Conservation (phyloP, 1,284 basidiomycete genomes). For the Tilletia caries region DNA sequence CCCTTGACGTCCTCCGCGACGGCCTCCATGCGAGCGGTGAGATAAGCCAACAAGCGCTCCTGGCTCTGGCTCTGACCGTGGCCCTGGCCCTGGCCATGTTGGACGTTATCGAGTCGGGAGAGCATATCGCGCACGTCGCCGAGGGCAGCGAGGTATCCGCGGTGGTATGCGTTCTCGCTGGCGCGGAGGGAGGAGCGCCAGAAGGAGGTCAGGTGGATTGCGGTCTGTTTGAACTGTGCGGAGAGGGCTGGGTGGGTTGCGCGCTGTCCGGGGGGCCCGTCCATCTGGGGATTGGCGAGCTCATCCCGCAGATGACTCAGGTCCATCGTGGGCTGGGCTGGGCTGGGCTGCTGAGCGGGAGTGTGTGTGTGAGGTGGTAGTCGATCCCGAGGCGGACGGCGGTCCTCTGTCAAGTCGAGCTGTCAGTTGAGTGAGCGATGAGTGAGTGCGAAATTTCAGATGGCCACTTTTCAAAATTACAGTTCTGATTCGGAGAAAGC, state of each 20-base stretch:
- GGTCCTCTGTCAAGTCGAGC: too few relatives aligned
- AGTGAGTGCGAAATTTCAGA: too few relatives aligned
- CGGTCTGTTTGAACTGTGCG: constrained; percentile 4
- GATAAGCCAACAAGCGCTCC: not conserved
- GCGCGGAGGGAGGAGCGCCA: not conserved
- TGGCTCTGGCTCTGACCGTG: too few relatives aligned
- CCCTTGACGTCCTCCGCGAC: constrained; percentile 11
- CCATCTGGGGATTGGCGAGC: constrained; percentile 12
- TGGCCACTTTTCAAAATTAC: too few relatives aligned
- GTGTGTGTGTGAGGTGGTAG: too few relatives aligned
- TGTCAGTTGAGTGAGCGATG: too few relatives aligned
- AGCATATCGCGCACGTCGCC: not conserved
- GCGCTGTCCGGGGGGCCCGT: not conserved
- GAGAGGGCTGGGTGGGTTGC: constrained; percentile 9
- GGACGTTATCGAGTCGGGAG: not conserved
- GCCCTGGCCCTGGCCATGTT: too few relatives aligned
- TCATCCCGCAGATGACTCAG: constrained; percentile 12
- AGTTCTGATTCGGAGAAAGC: too few relatives aligned
- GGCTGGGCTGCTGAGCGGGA: too few relatives aligned
- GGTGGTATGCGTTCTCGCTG: constrained; percentile 1
- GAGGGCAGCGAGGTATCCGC: constrained; percentile 13
- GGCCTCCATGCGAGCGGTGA: constrained; percentile 6
- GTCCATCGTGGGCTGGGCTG: constrained; percentile 6
- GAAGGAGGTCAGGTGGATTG: constrained; percentile 5
- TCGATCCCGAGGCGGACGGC: too few relatives aligned